Percentiles rank a stretch among this genome's conserved stretches.
Conservation (phyloP, 139 green algal species). For the Monoraphidium neglectum region DNA sequence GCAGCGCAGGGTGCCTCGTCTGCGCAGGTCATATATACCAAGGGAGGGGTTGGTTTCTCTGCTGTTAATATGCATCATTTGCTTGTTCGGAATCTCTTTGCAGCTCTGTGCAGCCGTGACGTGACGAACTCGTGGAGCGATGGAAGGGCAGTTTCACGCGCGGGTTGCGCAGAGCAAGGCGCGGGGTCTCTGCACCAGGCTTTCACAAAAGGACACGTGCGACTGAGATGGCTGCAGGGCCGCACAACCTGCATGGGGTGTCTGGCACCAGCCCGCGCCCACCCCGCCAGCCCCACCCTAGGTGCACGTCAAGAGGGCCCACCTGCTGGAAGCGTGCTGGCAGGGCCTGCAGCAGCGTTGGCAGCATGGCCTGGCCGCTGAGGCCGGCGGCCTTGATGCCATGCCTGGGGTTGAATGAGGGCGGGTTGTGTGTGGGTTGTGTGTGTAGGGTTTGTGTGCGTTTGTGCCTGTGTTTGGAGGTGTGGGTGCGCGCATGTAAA, state of each 20-base stretch:
- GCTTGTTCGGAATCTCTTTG: background rate
- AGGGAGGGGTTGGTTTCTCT: background rate
- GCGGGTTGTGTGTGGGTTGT: no score
- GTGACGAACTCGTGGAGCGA: background rate
- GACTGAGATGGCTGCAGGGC: background rate
- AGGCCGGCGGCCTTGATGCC: conserved; percentile 64
- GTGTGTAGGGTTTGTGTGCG: no score
- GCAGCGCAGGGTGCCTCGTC: conserved; percentile 65
- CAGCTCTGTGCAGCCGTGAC: background rate
- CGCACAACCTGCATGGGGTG: background rate
- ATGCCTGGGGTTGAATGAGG: no score
- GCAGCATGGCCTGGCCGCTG: conserved; percentile 45
- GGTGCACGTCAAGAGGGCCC: background rate
- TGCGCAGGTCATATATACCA: background rate
- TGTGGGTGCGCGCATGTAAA: no score
- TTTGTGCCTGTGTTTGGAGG: no score
- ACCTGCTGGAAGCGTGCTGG: conserved; percentile 58
- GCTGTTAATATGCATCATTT: background rate
- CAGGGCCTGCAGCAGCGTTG: conserved; percentile 57
- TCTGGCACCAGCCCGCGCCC: background rate
- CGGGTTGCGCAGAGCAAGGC: background rate
- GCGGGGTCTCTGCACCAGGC: background rate
- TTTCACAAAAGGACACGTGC: background rate
- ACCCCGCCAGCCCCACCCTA: background rate
- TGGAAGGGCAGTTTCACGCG: background rate